A percentile compares a stretch with the other conserved stretches of the same genome.
phyloP scores from a whole-genome alignment of 768 basidiomycete genomes.

The Gymnopilus junonius region DNA sequence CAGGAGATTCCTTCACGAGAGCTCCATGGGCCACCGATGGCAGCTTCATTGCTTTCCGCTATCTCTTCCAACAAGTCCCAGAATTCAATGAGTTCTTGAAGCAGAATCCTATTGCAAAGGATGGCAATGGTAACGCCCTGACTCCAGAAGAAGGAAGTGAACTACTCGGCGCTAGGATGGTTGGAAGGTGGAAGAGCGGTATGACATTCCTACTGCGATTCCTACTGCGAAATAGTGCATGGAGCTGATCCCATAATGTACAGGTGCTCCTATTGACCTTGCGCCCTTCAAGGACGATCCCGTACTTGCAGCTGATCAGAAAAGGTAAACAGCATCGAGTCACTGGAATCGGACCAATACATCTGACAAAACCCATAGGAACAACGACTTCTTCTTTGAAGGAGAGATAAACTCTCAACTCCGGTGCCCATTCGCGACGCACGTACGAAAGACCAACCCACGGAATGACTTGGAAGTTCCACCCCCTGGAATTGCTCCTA shows the following conservation, averaged over 20 bases:
- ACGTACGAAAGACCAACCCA: slow-evolving; percentile 51
- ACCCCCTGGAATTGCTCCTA: slow-evolving; percentile 5
- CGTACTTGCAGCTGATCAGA: slow-evolving; percentile 36
- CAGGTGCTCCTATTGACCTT: slow-evolving; percentile 51
- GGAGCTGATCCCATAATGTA: neutral
- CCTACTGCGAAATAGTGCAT: neutral
- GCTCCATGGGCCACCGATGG: slow-evolving; percentile 52
- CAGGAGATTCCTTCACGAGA: slow-evolving; percentile 41
- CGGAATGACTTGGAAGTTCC: slow-evolving; percentile 44
- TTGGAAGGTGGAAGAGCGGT: slow-evolving; percentile 63
- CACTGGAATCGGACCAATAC: neutral
- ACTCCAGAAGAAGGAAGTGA: slow-evolving; percentile 45
- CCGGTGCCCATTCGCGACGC: slow-evolving; percentile 52
- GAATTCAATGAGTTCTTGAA: slow-evolving; percentile 53
- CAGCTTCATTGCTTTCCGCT: slow-evolving; percentile 56
- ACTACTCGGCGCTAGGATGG: slow-evolving; percentile 54
- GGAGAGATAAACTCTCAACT: slow-evolving; percentile 37
- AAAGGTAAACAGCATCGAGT: slow-evolving; percentile 27
- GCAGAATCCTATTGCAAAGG: slow-evolving; percentile 40
- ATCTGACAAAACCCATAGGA: slow-evolving; percentile 29
- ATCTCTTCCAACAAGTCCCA: slow-evolving; percentile 55
- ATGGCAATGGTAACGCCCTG: slow-evolving; percentile 32
- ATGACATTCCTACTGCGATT: slow-evolving; percentile 13
- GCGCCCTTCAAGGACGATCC: slow-evolving; percentile 48
- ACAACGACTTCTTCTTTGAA: slow-evolving; percentile 47